Conservation (phyloP, 108 stramenopile species). For the Aureococcus anophagefferens region DNA sequence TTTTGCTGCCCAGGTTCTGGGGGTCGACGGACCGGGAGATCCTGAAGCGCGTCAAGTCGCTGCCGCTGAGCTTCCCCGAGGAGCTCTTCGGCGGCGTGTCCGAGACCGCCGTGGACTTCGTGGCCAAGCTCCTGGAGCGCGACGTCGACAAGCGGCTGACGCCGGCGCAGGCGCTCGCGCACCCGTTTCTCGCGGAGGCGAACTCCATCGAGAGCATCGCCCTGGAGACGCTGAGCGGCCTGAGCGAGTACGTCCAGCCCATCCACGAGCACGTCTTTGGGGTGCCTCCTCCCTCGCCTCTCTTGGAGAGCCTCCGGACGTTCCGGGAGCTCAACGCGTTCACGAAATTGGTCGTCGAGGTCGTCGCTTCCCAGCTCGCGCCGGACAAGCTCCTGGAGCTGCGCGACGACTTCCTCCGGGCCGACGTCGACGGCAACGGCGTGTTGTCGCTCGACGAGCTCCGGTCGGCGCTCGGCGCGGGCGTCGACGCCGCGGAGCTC, state of each 20-base stretch:
- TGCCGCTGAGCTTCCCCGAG: neutral
- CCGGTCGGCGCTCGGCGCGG: neutral
- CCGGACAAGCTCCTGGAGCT: neutral
- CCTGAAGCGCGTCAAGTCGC: neutral
- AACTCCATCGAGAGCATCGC: too few species aligned
- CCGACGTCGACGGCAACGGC: neutral
- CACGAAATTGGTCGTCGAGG: neutral
- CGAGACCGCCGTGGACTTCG: neutral
- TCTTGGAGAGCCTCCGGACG: too few species aligned
- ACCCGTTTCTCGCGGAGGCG: slow-evolving; percentile 19
- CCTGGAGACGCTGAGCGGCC: too few species aligned
- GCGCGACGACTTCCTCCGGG: neutral
- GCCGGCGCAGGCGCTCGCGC: slow-evolving; percentile 24
- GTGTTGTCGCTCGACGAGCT: neutral
- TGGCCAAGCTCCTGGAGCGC: slow-evolving; percentile 18
- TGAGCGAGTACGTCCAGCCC: too few species aligned
- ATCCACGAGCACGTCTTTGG: too few species aligned
- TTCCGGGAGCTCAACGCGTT: too few species aligned
- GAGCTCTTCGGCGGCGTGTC: neutral
- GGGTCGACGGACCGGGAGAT: neutral
- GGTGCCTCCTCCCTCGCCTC: too few species aligned
- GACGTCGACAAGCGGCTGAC: slow-evolving; percentile 27
- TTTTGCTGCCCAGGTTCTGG: too few species aligned
- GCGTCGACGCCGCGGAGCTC: neutral
- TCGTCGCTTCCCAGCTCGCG: neutral